A percentile compares a stretch with the other conserved stretches of the same genome.
These are phyloP conservation scores for Domatiomyces globalis DNA, from an alignment of 2,329 filamentous ascomycete genomes.

Conservation along the genomic window DNA sequence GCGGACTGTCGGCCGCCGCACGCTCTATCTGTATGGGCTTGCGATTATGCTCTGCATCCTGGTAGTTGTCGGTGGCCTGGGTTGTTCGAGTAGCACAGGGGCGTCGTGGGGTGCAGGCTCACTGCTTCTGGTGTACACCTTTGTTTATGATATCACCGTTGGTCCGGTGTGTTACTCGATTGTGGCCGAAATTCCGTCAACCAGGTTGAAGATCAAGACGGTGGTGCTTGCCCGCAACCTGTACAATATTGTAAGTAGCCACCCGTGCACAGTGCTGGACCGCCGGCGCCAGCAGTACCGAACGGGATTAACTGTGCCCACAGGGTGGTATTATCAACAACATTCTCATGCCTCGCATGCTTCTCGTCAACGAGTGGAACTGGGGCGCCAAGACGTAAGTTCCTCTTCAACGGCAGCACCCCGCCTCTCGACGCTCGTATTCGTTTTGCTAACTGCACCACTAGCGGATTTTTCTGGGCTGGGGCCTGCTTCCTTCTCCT, in stretches of 20 bases:
- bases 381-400: conserved; percentile 20
- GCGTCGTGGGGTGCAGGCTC: conserved; percentile 26
- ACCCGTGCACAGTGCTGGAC: neutral
- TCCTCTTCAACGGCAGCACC: neutral
- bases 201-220: conserved; percentile 39
- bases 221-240: conserved; percentile 37
- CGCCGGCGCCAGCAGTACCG: neutral
- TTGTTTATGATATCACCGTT: conserved; percentile 40
- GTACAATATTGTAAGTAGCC: conserved; percentile 31
- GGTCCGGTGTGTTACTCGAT: conserved; percentile 41
- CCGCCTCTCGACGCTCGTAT: neutral
- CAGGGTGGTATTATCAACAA: conserved; percentile 29
- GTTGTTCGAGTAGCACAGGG: conserved; percentile 1
- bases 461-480: conserved; percentile 59
- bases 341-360: conserved; percentile 17
- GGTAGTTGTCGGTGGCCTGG: conserved; percentile 20
- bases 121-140: conserved; percentile 39
- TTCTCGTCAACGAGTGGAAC: conserved; percentile 22
- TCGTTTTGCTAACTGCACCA: conserved; percentile 2
- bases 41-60: conserved; percentile 19
- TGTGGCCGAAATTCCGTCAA: conserved; percentile 40
- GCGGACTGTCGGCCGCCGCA: conserved; percentile 26
- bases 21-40: conserved; percentile 25
- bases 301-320: neutral
- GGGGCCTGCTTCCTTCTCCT: conserved; percentile 57